These are phyloP conservation scores for Sporothrix inflata DNA, from an alignment of 2,329 filamentous ascomycete genomes.

Conservation along the genomic window DNA sequence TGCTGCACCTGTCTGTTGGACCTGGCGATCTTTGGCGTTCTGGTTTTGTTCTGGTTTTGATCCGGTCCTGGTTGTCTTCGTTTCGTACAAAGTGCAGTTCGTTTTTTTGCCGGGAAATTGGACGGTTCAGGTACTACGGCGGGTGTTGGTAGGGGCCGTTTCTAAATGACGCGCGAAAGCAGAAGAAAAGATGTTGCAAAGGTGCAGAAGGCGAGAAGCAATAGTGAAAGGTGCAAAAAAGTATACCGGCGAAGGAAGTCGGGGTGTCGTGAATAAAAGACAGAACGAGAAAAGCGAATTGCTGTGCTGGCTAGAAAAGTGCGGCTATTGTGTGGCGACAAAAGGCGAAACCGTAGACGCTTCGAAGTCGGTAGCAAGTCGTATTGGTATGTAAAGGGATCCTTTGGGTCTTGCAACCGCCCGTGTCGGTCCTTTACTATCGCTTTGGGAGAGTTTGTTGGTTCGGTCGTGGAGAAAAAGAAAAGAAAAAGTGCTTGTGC, in stretches of 20 bases:
- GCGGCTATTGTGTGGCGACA: background rate
- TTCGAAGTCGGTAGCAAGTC: background rate
- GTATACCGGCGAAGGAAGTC: background rate
- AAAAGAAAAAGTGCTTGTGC: conserved; percentile 7
- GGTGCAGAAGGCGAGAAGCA: background rate
- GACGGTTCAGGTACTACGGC: conserved; percentile 4
- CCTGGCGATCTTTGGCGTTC: background rate
- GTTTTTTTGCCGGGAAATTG: background rate
- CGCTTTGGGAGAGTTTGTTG: background rate
- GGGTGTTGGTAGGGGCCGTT: background rate
- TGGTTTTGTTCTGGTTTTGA: background rate
- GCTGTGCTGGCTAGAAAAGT: background rate
- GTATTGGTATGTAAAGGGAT: background rate
- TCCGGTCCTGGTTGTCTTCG: conserved; percentile 4
- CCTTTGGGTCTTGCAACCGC: conserved; percentile 8
- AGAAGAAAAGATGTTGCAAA: background rate
- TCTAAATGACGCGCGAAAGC: background rate
- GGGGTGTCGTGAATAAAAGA: background rate
- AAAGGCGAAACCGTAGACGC: background rate
- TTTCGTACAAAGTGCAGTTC: background rate
- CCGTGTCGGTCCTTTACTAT: background rate
- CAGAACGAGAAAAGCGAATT: background rate
- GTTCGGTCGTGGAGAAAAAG: background rate
- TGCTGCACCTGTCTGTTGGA: background rate
- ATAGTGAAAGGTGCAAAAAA: background rate